Evolutionary conservation across 176 grass and related monocot species (phyloP).

Genomic region (Luzula sylvatica): DNA sequence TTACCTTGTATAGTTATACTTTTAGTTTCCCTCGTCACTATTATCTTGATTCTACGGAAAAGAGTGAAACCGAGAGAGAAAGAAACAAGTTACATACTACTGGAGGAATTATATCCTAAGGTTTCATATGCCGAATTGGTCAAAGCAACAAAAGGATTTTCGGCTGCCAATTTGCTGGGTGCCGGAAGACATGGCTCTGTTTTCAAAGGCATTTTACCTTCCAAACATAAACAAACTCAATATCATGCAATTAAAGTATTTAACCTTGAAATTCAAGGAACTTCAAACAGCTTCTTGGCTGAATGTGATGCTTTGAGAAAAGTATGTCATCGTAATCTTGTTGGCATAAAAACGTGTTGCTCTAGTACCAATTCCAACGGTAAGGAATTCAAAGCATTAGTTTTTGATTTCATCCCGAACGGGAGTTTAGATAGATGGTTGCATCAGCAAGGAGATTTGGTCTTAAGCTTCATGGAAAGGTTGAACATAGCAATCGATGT

Average conservation of each 20-base stretch:
- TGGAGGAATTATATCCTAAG: not conserved
- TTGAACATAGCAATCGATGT: constrained; percentile 29
- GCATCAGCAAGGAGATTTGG: constrained; percentile 18
- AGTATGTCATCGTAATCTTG: constrained; percentile 15
- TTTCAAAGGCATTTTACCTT: not conserved
- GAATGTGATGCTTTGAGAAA: constrained; percentile 23
- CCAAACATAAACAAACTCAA: not conserved
- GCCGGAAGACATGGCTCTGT: constrained; percentile 3
- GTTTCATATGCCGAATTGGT: constrained; percentile 6
- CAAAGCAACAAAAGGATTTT: constrained; percentile 10
- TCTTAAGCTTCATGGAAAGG: constrained; percentile 22
- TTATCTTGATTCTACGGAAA: not conserved
- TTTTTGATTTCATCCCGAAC: constrained; percentile 37
- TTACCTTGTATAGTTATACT: constrained; percentile 1
- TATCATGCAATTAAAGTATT: constrained; percentile 17
- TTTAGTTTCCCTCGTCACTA: not conserved
- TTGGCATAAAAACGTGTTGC: constrained; percentile 7
- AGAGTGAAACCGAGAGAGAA: not conserved
- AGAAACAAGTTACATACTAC: too few species aligned
- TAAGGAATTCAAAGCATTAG: constrained; percentile 30
- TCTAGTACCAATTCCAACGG: not conserved
- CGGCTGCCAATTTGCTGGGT: constrained; percentile 1
- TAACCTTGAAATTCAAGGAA: constrained; percentile 14
- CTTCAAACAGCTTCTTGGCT: constrained; percentile 1
- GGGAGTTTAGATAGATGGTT: constrained; percentile 58